Base-by-base conservation (phyloP, 148 eudicot genomes). In the Salicornia ramosissima region DNA sequence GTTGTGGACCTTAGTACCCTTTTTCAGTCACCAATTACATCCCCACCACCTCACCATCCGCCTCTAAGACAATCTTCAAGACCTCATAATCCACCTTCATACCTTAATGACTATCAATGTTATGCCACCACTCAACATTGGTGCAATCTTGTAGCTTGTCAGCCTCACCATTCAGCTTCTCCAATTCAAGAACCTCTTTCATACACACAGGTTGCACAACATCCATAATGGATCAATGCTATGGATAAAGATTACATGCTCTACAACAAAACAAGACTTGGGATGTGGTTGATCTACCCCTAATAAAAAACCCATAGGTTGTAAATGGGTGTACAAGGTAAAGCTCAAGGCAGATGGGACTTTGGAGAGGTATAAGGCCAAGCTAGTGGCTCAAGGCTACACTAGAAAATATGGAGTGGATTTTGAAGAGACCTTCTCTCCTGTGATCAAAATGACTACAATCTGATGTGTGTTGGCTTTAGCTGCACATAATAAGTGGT, bases 321-420 rank as follows among this genome's bases (percentile, higher is more conserved):
- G 49, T 11, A 45, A 45, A 13, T 45, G 49, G 49, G 49, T 45
- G 9, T 45, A 45, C 10, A 45, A 45, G 11, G 49, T 45, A 2
- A 45, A 45, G 14, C 10, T 45, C 2, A 45, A 45, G 49, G 10
- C 7, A 10, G 22, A 33, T 36, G 65, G 65, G 11, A 18, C 65
- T 34, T 10, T 61, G 18, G 65, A 61, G 26, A 34, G 46, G 11
- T 61, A 36, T 36, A 61, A 61, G 65, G 65, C 46, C 18, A 21
- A 46, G 21, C 15, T 61, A 0, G 65, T 61, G 13, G 46, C 65
- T 11, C 25, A 61, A 36, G 65, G 65, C 0, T 61, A 18, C 42
- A 21, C 39, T 0, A 45, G 34, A 5, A 22, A 34, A 34, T 11
- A 22, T 6, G 65, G 65, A 7, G n/a, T 61, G 34, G 65, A 61